Percentiles rank a stretch among this genome's conserved stretches.
These are phyloP conservation scores for Pistacia vera DNA, from an alignment of 345 rosid species.

Conservation along the genomic window DNA sequence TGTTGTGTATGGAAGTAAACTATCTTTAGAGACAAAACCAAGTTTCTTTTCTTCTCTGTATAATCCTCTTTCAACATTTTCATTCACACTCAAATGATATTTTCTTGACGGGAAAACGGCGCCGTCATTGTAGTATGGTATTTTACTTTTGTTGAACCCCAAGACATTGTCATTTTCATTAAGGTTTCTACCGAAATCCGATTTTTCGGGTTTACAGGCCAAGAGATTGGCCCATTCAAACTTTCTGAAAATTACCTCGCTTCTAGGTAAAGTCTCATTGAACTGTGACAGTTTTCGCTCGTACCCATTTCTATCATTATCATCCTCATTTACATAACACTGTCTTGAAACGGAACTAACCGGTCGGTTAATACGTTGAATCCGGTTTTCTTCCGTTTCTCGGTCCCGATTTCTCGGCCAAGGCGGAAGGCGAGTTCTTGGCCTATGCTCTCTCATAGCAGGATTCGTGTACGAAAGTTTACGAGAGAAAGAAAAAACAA, in stretches of 20 bases:
- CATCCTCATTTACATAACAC: constrained; percentile 1
- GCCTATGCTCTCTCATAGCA: not conserved
- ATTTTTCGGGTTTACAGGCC: constrained; percentile 8
- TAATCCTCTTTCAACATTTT: not conserved
- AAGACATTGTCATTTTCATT: not conserved
- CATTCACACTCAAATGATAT: not conserved
- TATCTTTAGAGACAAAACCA: not conserved
- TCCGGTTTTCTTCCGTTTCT: not conserved
- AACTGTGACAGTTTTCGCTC: constrained; percentile 20
- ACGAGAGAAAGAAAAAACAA: too few species aligned
- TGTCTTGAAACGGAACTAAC: not conserved
- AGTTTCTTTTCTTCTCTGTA: constrained; percentile 1
- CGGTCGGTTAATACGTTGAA: not conserved
- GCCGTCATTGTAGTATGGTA: not conserved
- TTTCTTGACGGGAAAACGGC: not conserved
- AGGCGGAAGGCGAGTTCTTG: not conserved
- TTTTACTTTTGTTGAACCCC: not conserved
- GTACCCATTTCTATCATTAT: constrained; percentile 11
- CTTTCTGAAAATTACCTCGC: constrained; percentile 24
- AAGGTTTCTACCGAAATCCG: not conserved
- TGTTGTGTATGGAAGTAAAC: not conserved
- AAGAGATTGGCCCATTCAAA: constrained; percentile 42
- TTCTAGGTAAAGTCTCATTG: constrained; percentile 24
- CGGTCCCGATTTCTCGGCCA: not conserved
- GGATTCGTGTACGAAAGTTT: too few species aligned